A percentile compares a stretch with the other conserved stretches of the same genome.
Conservation (phyloP, 1,284 basidiomycete species). For the Neonothopanus nambi region DNA sequence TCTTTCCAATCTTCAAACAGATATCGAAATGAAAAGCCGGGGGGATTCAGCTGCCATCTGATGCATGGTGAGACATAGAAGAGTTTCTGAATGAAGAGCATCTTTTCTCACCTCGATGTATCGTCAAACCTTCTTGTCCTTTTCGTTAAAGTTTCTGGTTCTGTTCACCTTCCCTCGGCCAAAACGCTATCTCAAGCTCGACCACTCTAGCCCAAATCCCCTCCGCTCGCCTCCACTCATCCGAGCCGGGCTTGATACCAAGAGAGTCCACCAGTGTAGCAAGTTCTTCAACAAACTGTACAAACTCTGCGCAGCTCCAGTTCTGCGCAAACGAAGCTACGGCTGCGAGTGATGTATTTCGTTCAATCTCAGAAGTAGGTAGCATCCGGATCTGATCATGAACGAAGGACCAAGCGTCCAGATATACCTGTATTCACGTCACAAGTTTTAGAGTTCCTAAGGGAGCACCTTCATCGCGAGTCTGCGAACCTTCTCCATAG, state of each 20-base stretch:
- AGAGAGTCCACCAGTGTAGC: conserved; percentile 54
- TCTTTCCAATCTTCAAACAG: no score
- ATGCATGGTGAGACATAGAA: no score
- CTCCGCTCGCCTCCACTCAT: conserved; percentile 47
- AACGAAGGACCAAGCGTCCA: conserved; percentile 67
- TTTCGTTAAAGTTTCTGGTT: not conserved
- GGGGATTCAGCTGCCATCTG: no score
- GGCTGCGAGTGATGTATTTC: conserved; percentile 28
- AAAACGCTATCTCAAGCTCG: conserved; percentile 62
- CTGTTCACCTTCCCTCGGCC: conserved; percentile 40
- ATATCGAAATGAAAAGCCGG: no score
- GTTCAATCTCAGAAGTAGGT: not conserved
- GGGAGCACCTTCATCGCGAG: conserved; percentile 3
- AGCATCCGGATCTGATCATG: conserved; percentile 26
- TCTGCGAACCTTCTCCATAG: conserved; percentile 68
- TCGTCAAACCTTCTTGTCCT: no score
- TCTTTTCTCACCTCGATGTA: no score
- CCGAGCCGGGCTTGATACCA: conserved; percentile 31
- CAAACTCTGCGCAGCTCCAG: conserved; percentile 69
- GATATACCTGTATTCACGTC: conserved; percentile 44
- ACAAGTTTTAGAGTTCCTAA: not conserved
- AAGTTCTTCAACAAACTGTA: conserved; percentile 58
- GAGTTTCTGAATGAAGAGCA: no score
- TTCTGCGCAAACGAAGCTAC: conserved; percentile 56
- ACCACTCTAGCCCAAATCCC: conserved; percentile 57